phyloP scores from a whole-genome alignment of 1,284 basidiomycete genomes.

The Phenoliferia sp. region DNA sequence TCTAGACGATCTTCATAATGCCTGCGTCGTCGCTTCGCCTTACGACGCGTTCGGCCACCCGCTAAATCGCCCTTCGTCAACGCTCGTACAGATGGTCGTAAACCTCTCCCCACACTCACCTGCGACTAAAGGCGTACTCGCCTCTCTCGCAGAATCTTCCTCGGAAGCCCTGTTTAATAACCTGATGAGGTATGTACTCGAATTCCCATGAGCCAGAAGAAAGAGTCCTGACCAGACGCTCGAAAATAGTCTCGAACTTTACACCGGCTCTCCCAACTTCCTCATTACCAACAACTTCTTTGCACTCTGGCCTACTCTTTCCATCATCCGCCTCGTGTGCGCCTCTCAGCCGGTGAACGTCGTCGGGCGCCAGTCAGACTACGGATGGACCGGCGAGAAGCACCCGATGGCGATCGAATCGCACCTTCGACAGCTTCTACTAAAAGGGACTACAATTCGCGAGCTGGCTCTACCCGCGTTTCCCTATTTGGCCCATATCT shows the following conservation, averaged over 20 bases:
- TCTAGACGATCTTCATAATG: neutral
- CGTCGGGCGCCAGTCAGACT: neutral
- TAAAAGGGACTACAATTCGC: neutral
- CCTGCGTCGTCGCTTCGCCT: neutral
- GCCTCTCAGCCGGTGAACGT: neutral
- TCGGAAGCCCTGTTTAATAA: neutral
- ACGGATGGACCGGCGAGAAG: neutral
- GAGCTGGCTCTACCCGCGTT: conserved; percentile 3
- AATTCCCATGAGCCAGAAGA: too few species aligned
- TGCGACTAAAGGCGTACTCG: neutral
- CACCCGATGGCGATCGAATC: neutral
- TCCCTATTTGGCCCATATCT: conserved; percentile 1
- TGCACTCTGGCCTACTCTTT: conserved; percentile 3
- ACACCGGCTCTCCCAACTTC: neutral
- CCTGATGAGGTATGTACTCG: conserved; percentile 6
- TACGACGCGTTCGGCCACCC: neutral
- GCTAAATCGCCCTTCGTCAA: neutral
- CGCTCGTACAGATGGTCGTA: neutral
- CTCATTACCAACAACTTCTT: neutral
- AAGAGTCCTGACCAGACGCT: neutral
- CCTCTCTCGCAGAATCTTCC: neutral
- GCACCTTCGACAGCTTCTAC: neutral
- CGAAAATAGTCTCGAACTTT: neutral
- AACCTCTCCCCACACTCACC: neutral
- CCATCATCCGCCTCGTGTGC: neutral